phyloP scores from a whole-genome alignment of 179 eudicot species.

The Silene vulgaris region DNA sequence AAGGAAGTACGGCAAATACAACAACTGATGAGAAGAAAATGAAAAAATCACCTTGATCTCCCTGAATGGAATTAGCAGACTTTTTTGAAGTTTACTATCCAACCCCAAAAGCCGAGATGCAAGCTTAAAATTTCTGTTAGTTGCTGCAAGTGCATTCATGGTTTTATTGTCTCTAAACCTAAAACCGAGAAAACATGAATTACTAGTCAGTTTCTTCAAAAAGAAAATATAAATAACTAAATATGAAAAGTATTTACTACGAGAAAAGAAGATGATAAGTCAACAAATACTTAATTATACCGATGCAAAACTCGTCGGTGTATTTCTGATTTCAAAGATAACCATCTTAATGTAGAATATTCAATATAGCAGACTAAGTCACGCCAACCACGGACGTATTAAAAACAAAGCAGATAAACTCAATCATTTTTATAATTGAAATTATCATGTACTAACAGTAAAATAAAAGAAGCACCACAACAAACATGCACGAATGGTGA shows the following conservation, averaged over 20 bases:
- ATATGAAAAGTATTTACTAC: background rate
- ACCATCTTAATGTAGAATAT: background rate
- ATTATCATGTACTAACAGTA: background rate
- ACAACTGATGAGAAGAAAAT: background rate
- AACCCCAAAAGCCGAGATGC: constrained; percentile 78
- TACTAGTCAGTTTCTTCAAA: constrained; percentile 8
- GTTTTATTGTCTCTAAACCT: constrained; percentile 22
- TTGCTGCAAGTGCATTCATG: constrained; percentile 97
- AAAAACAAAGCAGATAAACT: constrained; percentile 16
- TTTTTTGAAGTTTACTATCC: constrained; percentile 81
- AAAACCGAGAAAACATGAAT: background rate
- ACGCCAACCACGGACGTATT: constrained; percentile 5
- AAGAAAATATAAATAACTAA: constrained; percentile 10
- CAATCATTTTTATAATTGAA: background rate
- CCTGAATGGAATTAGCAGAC: constrained; percentile 90
- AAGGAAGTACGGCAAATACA: background rate
- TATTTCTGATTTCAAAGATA: constrained; percentile 8
- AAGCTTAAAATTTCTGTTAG: constrained; percentile 81
- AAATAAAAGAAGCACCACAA: background rate
- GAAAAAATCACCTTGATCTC: constrained; percentile 73
- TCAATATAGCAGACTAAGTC: background rate
- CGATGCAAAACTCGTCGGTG: background rate
- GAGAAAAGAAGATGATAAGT: constrained; percentile 1
- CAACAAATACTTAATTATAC: constrained; percentile 12
- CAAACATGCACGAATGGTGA: constrained; percentile 12